phyloP scores from a whole-genome alignment of 2,329 filamentous ascomycete genomes.

The Hypomyces rosellus region DNA sequence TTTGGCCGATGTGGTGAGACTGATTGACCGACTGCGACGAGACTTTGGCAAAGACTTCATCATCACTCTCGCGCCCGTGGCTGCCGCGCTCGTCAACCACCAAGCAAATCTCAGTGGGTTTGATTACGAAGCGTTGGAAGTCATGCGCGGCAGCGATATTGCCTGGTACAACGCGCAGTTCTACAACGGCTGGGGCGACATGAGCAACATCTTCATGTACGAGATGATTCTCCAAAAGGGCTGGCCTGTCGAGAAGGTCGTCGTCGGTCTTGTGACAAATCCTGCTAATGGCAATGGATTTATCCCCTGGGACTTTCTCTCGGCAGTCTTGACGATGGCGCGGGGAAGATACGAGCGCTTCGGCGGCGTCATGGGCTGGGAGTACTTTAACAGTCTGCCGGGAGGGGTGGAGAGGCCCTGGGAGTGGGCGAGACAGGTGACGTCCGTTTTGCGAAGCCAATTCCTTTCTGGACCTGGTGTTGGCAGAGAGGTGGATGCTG shows the following conservation, averaged over 20 bases:
- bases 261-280: constrained; percentile 76
- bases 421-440: constrained; percentile 72
- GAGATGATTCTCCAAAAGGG: constrained; percentile 51
- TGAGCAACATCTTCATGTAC: constrained; percentile 41
- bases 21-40: constrained; percentile 60
- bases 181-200: constrained; percentile 80
- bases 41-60: constrained; percentile 68
- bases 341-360: constrained; percentile 56
- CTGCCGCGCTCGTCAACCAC: constrained; percentile 57
- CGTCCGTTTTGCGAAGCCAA: constrained; percentile 31
- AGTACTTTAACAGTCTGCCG: constrained; percentile 80
- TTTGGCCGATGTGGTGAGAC: constrained; percentile 56
- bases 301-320: constrained; percentile 42
- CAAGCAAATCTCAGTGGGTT: constrained; percentile 70
- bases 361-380: constrained; percentile 91
- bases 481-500: constrained; percentile 20
- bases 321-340: constrained; percentile 36
- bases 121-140: constrained; percentile 68
- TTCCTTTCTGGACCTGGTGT: background rate
- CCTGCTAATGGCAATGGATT: constrained; percentile 61
- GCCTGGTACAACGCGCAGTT: constrained; percentile 89
- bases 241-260: constrained; percentile 67
- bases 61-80: constrained; percentile 77
- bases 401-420: constrained; percentile 58
- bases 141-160: constrained; percentile 58